Evolutionary conservation across 345 rosid genomes (phyloP).

Genomic region (Acer negundo): DNA sequence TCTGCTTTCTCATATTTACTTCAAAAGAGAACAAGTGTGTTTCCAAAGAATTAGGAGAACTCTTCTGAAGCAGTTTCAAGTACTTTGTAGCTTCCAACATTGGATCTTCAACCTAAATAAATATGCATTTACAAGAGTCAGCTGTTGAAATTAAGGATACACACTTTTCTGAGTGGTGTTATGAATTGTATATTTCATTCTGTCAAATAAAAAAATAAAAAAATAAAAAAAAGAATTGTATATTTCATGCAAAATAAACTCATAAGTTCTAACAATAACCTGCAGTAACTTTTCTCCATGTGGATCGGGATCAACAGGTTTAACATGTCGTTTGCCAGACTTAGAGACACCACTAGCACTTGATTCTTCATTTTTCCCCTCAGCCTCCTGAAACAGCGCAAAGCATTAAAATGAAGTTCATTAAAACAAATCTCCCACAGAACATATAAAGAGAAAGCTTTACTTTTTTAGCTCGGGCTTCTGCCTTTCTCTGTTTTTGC

Average conservation of each 20-base stretch:
- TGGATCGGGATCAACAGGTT: slow-evolving; percentile 97
- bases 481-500: slow-evolving; percentile 91
- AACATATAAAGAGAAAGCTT: slow-evolving; percentile 21
- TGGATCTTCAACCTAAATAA: slow-evolving; percentile 82
- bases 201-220: too few species aligned
- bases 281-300: slow-evolving; percentile 87
- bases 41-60: slow-evolving; percentile 78
- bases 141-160: slow-evolving; percentile 14
- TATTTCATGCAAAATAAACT: background rate
- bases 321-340: slow-evolving; percentile 83
- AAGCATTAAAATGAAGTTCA: slow-evolving; percentile 25
- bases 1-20: slow-evolving; percentile 92
- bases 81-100: slow-evolving; percentile 90
- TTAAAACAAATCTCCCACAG: slow-evolving; percentile 7
- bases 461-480: slow-evolving; percentile 97
- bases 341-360: slow-evolving; percentile 67
- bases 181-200: background rate
- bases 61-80: slow-evolving; percentile 88
- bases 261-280: slow-evolving; percentile 45
- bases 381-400: slow-evolving; percentile 74
- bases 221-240: background rate
- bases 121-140: slow-evolving; percentile 17
- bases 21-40: slow-evolving; percentile 96
- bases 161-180: background rate
- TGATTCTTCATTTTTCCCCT: slow-evolving; percentile 80